Conservation (phyloP, 306 rosid species). For the Geum urbanum region DNA sequence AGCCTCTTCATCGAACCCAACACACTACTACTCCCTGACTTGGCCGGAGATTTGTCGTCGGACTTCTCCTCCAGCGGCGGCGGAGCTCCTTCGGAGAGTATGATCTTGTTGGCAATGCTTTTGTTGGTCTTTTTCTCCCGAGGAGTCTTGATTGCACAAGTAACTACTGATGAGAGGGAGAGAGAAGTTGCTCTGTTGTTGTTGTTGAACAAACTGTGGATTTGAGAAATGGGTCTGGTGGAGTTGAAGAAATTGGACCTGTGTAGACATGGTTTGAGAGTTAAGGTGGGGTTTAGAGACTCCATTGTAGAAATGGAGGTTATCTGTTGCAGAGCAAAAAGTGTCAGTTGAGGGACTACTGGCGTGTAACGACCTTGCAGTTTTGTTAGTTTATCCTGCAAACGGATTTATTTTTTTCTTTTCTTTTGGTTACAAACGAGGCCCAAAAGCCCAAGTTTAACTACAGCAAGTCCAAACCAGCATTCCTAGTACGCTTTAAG, state of each 20-base stretch:
- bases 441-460: too few relatives aligned
- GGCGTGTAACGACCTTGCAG: slow-evolving; percentile 37
- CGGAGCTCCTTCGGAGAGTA: slow-evolving; percentile 63
- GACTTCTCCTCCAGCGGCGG: slow-evolving; percentile 43
- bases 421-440: not conserved
- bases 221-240: slow-evolving; percentile 22
- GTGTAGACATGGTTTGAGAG: slow-evolving; percentile 41
- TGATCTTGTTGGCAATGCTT: slow-evolving; percentile 50
- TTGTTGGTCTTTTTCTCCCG: slow-evolving; percentile 39
- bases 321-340: slow-evolving; percentile 9
- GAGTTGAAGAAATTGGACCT: slow-evolving; percentile 35
- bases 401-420: not conserved
- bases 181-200: slow-evolving; percentile 16
- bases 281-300: slow-evolving; percentile 26
- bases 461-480: too few relatives aligned
- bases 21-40: slow-evolving; percentile 28
- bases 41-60: slow-evolving; percentile 30
- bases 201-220: slow-evolving; percentile 22
- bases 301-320: slow-evolving; percentile 39
- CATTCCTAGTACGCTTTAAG: too few relatives aligned
- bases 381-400: slow-evolving; percentile 47
- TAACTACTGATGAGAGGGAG: slow-evolving; percentile 26
- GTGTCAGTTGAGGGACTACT: not conserved
- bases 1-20: slow-evolving; percentile 41
- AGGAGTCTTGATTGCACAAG: slow-evolving; percentile 45